These are phyloP conservation scores for Inonotus obliquus DNA, from an alignment of 1,284 basidiomycete species.

Conservation along the genomic window DNA sequence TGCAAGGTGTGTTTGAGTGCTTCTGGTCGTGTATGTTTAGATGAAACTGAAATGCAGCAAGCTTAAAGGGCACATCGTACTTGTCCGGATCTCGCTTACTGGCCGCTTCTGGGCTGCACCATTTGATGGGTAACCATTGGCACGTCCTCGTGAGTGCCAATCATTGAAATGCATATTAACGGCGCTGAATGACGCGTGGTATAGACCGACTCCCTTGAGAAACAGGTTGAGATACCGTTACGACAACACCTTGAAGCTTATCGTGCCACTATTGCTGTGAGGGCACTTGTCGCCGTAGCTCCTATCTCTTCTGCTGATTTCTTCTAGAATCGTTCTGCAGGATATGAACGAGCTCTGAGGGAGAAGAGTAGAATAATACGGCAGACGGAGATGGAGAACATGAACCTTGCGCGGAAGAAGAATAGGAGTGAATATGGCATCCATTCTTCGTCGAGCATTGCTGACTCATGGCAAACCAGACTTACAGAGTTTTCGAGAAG, in stretches of 20 bases:
- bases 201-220: conserved; percentile 82
- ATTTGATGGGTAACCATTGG: conserved; percentile 90
- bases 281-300: conserved; percentile 25
- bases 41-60: conserved; percentile 26
- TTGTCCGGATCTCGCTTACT: conserved; percentile 73
- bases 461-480: conserved; percentile 40
- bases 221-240: conserved; percentile 86
- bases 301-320: background rate
- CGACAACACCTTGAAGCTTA: conserved; percentile 83
- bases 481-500: conserved; percentile 81
- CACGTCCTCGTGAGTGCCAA: conserved; percentile 67
- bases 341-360: conserved; percentile 74
- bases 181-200: conserved; percentile 8
- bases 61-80: conserved; percentile 76
- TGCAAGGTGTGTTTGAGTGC: conserved; percentile 52
- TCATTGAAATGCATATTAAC: conserved; percentile 11
- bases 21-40: background rate
- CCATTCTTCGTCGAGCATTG: background rate
- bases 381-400: conserved; percentile 84
- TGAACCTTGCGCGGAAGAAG: conserved; percentile 63
- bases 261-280: conserved; percentile 63
- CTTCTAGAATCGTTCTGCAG: conserved; percentile 66
- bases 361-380: conserved; percentile 85
- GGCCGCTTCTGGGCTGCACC: conserved; percentile 86
- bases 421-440: conserved; percentile 63